Conservation (phyloP, 208 protist genomes). For the Balamuthia mandrillaris region DNA sequence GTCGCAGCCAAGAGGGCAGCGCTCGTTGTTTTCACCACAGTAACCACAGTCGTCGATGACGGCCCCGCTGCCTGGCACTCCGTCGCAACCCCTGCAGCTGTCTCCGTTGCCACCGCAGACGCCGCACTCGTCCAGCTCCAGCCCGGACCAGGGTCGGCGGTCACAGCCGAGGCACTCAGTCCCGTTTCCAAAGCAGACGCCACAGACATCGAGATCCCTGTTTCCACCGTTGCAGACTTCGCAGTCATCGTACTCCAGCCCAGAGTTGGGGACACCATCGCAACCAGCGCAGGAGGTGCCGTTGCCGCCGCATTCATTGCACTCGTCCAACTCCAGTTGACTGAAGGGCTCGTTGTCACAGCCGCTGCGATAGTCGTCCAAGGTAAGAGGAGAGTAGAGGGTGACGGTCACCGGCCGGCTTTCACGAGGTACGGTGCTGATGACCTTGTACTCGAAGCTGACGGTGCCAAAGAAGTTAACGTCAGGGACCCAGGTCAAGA, state of each 20-base stretch:
- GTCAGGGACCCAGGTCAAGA: not conserved
- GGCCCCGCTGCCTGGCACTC: not conserved
- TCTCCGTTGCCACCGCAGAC: not conserved
- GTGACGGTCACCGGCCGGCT: not conserved
- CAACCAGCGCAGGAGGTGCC: not conserved
- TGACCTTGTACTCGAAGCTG: not conserved
- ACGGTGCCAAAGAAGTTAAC: not conserved
- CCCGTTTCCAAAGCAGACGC: constrained; percentile 8
- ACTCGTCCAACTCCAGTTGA: not conserved
- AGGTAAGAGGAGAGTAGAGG: not conserved
- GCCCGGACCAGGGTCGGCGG: no score
- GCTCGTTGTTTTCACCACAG: not conserved
- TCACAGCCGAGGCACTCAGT: not conserved
- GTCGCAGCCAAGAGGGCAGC: not conserved
- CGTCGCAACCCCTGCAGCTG: not conserved
- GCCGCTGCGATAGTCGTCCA: not conserved
- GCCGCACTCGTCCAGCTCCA: not conserved
- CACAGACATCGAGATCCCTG: not conserved
- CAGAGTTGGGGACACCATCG: not conserved
- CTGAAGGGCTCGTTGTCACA: not conserved
- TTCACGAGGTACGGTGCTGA: no score
- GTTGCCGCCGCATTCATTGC: not conserved
- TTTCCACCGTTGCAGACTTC: not conserved
- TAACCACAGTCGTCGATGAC: not conserved
- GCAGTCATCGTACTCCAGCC: not conserved